Percentiles rank a stretch among this genome's conserved stretches.
These are phyloP conservation scores for Aeschynomene evenia DNA, from an alignment of 306 rosid species.

Conservation along the genomic window DNA sequence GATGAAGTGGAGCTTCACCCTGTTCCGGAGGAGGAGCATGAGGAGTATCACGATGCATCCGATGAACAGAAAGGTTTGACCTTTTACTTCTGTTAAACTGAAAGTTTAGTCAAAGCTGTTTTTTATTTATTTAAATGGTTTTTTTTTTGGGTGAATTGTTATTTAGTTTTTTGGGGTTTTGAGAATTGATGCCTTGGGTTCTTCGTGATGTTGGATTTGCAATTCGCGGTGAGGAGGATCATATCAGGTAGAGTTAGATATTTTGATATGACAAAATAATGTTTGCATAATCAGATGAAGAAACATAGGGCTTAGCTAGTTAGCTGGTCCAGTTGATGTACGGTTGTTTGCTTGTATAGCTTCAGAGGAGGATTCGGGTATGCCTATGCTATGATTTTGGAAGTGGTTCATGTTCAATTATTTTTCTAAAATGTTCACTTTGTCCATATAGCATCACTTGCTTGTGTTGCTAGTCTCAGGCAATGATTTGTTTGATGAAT, in stretches of 20 bases:
- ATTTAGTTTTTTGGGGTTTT: constrained; percentile 14
- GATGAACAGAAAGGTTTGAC: constrained; percentile 62
- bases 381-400: neutral
- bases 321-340: neutral
- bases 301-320: too few relatives aligned
- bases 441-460: neutral
- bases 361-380: neutral
- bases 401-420: neutral
- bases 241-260: constrained; percentile 15
- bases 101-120: neutral
- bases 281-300: neutral
- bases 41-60: constrained; percentile 56
- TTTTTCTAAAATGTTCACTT: neutral
- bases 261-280: too few relatives aligned
- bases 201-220: neutral
- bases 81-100: neutral
- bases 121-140: neutral
- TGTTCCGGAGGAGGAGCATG: constrained; percentile 82
- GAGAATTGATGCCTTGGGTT: neutral
- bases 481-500: neutral
- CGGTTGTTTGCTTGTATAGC: neutral
- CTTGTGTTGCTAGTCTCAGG: neutral
- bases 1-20: constrained; percentile 62
- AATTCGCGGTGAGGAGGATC: neutral
- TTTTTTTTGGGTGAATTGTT: neutral